Evolutionary conservation across 768 basidiomycete genomes (phyloP).

Genomic region (Hypholoma fasciculare): DNA sequence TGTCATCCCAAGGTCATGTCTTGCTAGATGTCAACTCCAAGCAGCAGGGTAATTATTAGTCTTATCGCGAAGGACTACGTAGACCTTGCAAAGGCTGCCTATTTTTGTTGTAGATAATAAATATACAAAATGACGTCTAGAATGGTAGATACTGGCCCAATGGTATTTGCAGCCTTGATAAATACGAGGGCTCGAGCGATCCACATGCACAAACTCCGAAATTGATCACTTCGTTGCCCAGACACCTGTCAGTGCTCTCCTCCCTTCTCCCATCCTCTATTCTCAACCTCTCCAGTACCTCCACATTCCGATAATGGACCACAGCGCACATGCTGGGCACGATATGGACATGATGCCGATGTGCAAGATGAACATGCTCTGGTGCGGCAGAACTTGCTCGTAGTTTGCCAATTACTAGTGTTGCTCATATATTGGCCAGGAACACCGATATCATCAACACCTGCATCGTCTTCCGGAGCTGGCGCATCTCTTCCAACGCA

Average conservation of each 20-base stretch:
- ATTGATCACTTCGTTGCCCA: neutral
- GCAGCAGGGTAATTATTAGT: too few species aligned
- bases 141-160: neutral
- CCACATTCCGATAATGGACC: constrained; percentile 32
- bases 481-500: constrained; percentile 65
- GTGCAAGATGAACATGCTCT: constrained; percentile 85
- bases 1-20: too few species aligned
- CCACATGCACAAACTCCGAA: neutral
- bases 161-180: too few species aligned
- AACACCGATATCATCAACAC: constrained; percentile 80
- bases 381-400: constrained; percentile 36
- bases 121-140: neutral
- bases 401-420: neutral
- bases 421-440: constrained; percentile 31
- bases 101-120: too few species aligned
- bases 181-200: neutral
- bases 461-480: constrained; percentile 77
- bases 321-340: constrained; percentile 44
- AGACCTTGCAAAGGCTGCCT: too few species aligned
- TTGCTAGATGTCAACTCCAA: too few species aligned
- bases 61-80: too few species aligned
- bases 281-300: neutral
- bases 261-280: neutral
- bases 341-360: constrained; percentile 46
- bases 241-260: neutral